Conservation (phyloP, 2,329 filamentous ascomycete genomes). For the Phialocephala sp. region DNA sequence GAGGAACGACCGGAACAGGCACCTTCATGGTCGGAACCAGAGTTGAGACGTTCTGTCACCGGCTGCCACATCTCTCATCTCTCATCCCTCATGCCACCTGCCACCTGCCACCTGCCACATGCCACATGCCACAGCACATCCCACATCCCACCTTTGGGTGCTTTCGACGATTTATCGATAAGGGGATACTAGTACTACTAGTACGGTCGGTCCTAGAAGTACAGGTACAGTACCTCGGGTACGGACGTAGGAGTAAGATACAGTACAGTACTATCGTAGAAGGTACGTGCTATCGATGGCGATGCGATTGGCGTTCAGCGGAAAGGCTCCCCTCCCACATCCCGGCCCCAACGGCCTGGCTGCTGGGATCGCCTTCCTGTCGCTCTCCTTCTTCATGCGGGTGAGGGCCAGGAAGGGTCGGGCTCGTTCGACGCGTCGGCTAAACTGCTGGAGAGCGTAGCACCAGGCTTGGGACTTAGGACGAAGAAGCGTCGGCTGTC, state of each 20-base stretch:
- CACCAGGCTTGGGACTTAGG: background rate
- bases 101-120: too few species aligned
- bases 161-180: conserved; percentile 1
- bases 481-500: background rate
- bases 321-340: background rate
- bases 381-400: background rate
- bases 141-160: background rate
- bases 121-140: too few species aligned
- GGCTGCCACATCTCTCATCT: background rate
- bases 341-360: background rate
- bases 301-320: conserved; percentile 3
- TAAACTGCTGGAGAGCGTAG: background rate
- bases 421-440: too few species aligned
- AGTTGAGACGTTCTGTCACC: background rate
- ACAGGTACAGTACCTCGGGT: too few species aligned
- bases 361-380: background rate
- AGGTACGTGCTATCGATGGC: too few species aligned
- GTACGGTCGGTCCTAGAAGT: background rate
- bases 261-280: too few species aligned
- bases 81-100: too few species aligned
- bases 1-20: too few species aligned
- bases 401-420: background rate
- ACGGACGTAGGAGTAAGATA: too few species aligned
- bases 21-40: background rate
- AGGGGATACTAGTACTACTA: too few species aligned